phyloP scores from a whole-genome alignment of 805 yeast genomes.

The Sugiyamaella qingdaonensis region DNA sequence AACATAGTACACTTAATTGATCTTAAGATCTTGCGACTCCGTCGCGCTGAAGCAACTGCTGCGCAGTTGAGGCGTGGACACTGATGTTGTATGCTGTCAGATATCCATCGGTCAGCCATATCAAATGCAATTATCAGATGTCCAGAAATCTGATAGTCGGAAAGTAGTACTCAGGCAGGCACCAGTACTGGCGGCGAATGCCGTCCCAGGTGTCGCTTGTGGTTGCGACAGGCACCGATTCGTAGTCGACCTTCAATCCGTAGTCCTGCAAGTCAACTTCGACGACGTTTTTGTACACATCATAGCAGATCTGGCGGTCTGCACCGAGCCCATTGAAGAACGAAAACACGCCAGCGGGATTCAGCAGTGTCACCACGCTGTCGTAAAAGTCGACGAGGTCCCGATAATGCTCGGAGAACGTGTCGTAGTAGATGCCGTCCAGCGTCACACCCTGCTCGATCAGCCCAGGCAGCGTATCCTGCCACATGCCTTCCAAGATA shows the following conservation, averaged over 20 bases:
- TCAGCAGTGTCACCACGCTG: constrained; percentile 70
- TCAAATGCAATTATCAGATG: background rate
- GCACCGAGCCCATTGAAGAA: constrained; percentile 92
- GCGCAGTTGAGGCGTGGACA: no score
- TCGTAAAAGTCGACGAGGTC: constrained; percentile 88
- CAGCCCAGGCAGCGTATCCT: constrained; percentile 65
- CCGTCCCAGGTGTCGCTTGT: constrained; percentile 33
- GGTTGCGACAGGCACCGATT: constrained; percentile 32
- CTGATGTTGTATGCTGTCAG: no score
- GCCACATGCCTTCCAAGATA: constrained; percentile 89
- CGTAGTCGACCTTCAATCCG: constrained; percentile 65
- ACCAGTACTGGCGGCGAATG: constrained; percentile 34
- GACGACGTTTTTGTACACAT: constrained; percentile 80
- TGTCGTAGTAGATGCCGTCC: constrained; percentile 91
- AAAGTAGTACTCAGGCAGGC: constrained; percentile 28
- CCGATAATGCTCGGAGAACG: constrained; percentile 85
- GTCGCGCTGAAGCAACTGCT: no score
- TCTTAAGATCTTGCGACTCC: no score
- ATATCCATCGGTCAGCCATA: no score
- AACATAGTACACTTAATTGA: no score
- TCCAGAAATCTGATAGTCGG: constrained; percentile 24
- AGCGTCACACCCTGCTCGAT: constrained; percentile 65
- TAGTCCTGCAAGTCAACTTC: constrained; percentile 73
- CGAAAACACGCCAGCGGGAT: constrained; percentile 75
- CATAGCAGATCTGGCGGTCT: constrained; percentile 67